These are phyloP conservation scores for Petrea volubilis DNA, from an alignment of 257 asterid genomes.

Conservation along the genomic window DNA sequence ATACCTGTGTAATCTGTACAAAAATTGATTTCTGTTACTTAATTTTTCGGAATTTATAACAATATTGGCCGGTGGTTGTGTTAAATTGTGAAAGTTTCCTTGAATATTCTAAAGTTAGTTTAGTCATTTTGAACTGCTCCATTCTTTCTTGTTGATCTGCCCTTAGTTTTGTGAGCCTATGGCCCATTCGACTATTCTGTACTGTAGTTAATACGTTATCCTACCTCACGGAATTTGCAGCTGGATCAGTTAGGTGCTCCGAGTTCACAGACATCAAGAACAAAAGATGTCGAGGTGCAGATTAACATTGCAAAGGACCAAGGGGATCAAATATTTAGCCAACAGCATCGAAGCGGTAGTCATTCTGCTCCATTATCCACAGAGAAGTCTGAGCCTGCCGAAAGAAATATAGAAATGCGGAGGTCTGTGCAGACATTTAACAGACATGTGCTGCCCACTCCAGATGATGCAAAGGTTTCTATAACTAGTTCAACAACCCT, in stretches of 20 bases:
- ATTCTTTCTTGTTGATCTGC: constrained; percentile 5
- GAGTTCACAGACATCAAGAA: constrained; percentile 45
- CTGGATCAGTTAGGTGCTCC: constrained; percentile 59
- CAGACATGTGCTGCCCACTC: constrained; percentile 83
- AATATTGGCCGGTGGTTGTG: background rate
- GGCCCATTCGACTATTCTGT: background rate
- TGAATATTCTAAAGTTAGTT: background rate
- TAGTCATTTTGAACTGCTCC: constrained; percentile 10
- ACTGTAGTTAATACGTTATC: background rate
- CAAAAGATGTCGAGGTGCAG: constrained; percentile 56
- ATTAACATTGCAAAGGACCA: constrained; percentile 48
- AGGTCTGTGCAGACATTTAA: constrained; percentile 47
- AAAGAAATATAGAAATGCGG: constrained; percentile 61
- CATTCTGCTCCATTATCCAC: constrained; percentile 90
- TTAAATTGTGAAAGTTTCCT: background rate
- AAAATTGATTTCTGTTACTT: background rate
- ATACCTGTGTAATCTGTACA: background rate
- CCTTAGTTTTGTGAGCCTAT: background rate
- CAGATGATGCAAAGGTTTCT: constrained; percentile 72
- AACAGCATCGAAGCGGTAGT: constrained; percentile 58
- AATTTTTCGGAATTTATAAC: background rate
- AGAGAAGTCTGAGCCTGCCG: constrained; percentile 73
- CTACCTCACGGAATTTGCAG: constrained; percentile 35
- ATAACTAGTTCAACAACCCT: constrained; percentile 41
- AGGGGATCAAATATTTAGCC: constrained; percentile 47